A percentile compares a stretch with the other conserved stretches of the same genome.
Conservation (phyloP, 805 yeast species). For the Saturnispora ahearnii region DNA sequence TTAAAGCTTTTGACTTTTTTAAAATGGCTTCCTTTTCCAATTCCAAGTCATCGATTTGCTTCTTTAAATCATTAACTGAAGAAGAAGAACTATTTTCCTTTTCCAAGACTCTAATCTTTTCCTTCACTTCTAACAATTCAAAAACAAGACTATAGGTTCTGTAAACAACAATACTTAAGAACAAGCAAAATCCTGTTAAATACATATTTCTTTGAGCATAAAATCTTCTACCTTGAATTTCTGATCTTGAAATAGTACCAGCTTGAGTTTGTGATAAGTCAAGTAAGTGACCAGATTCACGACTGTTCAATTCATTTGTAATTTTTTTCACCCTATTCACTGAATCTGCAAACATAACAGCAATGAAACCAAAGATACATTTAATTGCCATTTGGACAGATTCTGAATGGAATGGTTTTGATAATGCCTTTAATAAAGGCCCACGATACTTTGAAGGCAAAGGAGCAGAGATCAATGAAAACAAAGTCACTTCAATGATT, state of each 20-base stretch:
- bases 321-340: constrained; percentile 74
- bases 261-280: constrained; percentile 14
- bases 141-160: constrained; percentile 77
- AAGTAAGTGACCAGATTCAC: constrained; percentile 10
- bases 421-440: constrained; percentile 51
- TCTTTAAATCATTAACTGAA: constrained; percentile 29
- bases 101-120: constrained; percentile 28
- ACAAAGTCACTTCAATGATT: constrained; percentile 67
- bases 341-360: constrained; percentile 79
- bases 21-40: constrained; percentile 58
- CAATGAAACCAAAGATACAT: constrained; percentile 75
- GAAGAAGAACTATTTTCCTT: constrained; percentile 16
- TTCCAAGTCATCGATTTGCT: constrained; percentile 49
- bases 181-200: constrained; percentile 89
- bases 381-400: constrained; percentile 70
- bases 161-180: constrained; percentile 74
- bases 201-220: constrained; percentile 96
- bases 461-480: constrained; percentile 76
- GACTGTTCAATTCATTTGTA: constrained; percentile 44
- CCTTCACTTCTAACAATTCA: constrained; percentile 60
- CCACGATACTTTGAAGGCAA: constrained; percentile 68
- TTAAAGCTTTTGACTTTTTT: constrained; percentile 60
- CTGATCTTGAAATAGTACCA: constrained; percentile 53
- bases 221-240: constrained; percentile 82
- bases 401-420: constrained; percentile 61